A percentile compares a stretch with the other conserved stretches of the same genome.
These are phyloP conservation scores for Adansonia digitata DNA, from an alignment of 345 rosid genomes.

Conservation along the genomic window DNA sequence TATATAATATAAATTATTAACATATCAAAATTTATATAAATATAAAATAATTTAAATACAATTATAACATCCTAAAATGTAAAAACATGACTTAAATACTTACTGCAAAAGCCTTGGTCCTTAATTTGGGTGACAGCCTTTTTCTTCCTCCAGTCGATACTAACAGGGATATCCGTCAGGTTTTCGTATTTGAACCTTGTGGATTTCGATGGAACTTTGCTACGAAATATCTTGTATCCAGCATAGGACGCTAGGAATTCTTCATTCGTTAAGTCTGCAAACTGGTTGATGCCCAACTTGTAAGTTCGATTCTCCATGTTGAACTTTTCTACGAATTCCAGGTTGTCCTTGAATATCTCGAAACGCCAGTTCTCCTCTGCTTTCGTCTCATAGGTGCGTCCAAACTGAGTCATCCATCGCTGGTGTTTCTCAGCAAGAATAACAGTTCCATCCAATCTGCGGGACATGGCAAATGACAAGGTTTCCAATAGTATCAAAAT, in stretches of 20 bases:
- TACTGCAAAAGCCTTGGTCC: constrained; percentile 47
- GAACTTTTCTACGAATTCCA: constrained; percentile 30
- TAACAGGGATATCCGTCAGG: constrained; percentile 18
- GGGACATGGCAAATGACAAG: no score
- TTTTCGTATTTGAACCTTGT: constrained; percentile 19
- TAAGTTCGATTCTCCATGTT: constrained; percentile 22
- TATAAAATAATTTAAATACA: no score
- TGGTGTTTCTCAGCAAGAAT: no score
- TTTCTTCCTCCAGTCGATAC: constrained; percentile 37
- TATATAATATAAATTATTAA: no score
- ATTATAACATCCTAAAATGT: no score
- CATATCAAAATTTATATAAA: no score
- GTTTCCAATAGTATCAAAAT: no score
- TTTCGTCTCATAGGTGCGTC: no score
- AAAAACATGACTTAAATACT: no score
- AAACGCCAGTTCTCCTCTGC: constrained; percentile 17
- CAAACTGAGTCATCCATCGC: no score
- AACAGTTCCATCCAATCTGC: no score
- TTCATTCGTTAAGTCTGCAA: constrained; percentile 41
- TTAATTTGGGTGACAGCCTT: constrained; percentile 43
- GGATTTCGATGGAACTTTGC: not conserved
- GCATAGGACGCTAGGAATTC: constrained; percentile 34
- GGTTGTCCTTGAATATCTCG: constrained; percentile 35
- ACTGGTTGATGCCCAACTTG: constrained; percentile 32
- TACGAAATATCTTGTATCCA: constrained; percentile 20